phyloP scores from a whole-genome alignment of 768 basidiomycete genomes.

The Boletus fagicola region DNA sequence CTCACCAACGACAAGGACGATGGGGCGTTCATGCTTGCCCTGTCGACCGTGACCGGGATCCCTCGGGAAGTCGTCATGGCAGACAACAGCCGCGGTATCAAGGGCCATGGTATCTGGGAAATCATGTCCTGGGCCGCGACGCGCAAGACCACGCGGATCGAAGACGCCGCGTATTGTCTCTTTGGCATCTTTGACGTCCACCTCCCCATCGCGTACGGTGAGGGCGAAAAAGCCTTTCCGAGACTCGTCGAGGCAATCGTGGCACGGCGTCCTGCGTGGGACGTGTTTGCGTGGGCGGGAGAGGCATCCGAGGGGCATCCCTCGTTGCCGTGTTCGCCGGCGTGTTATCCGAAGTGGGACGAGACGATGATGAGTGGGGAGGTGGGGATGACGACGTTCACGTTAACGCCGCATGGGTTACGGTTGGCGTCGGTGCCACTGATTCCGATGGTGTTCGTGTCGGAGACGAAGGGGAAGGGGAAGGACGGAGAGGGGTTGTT shows the following conservation, averaged over 20 bases:
- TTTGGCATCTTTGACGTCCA: slow-evolving; percentile 28
- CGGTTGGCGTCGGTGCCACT: slow-evolving; percentile 21
- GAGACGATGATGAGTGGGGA: slow-evolving; percentile 3
- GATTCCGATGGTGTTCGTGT: slow-evolving; percentile 17
- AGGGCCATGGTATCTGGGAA: slow-evolving; percentile 18
- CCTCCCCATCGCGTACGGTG: slow-evolving; percentile 29
- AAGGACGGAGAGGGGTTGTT: not conserved
- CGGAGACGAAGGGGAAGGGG: not conserved
- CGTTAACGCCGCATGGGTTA: slow-evolving; percentile 15
- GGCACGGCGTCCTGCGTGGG: slow-evolving; percentile 16
- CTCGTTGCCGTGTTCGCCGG: slow-evolving; percentile 18
- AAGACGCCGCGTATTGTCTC: slow-evolving; percentile 31
- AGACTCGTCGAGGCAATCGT: slow-evolving; percentile 24
- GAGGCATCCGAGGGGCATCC: slow-evolving; percentile 18
- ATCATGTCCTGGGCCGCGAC: slow-evolving; percentile 33
- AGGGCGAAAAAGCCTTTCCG: slow-evolving; percentile 31
- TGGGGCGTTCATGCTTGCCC: not conserved
- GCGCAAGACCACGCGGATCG: slow-evolving; percentile 28
- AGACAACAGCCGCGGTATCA: slow-evolving; percentile 21
- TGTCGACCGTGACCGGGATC: slow-evolving; percentile 21
- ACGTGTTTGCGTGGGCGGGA: slow-evolving; percentile 28
- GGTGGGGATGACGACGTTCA: slow-evolving; percentile 16
- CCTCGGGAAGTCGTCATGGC: slow-evolving; percentile 15
- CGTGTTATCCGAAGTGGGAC: slow-evolving; percentile 25
- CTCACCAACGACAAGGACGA: slow-evolving; percentile 19